A percentile compares a stretch with the other conserved stretches of the same genome.
Evolutionary conservation across 352 stramenopile species (phyloP).

Genomic region (Phytophthora sp.): DNA sequence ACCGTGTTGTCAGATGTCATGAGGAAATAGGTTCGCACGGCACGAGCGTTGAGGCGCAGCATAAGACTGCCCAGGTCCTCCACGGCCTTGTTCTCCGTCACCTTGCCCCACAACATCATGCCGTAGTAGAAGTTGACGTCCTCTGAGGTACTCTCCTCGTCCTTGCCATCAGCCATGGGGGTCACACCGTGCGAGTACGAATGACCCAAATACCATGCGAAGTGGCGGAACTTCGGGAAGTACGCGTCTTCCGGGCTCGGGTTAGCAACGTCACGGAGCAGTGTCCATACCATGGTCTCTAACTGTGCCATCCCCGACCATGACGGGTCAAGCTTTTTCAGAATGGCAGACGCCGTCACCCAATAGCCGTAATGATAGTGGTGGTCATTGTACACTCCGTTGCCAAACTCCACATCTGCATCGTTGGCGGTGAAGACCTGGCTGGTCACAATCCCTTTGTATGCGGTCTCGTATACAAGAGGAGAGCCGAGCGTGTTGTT

Average conservation of each 20-base stretch:
- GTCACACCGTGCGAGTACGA: slow-evolving; percentile 81
- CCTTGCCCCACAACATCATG: slow-evolving; percentile 80
- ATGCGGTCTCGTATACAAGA: slow-evolving; percentile 78
- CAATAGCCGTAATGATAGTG: slow-evolving; percentile 89
- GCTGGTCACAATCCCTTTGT: slow-evolving; percentile 68
- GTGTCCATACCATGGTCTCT: slow-evolving; percentile 68
- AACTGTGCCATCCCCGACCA: slow-evolving; percentile 63
- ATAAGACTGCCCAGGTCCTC: slow-evolving; percentile 80
- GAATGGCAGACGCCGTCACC: slow-evolving; percentile 69
- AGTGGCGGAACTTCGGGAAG: slow-evolving; percentile 81
- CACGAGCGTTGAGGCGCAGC: slow-evolving; percentile 69
- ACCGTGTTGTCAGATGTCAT: slow-evolving; percentile 72
- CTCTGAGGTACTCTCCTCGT: slow-evolving; percentile 78
- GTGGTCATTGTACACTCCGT: slow-evolving; percentile 86
- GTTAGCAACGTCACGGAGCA: slow-evolving; percentile 80
- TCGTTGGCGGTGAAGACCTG: slow-evolving; percentile 61
- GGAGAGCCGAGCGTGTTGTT: slow-evolving; percentile 58
- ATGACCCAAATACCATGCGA: slow-evolving; percentile 79
- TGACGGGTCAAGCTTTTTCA: slow-evolving; percentile 66
- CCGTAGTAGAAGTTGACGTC: slow-evolving; percentile 86
- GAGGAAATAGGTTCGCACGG: slow-evolving; percentile 79
- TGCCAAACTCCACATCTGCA: slow-evolving; percentile 75
- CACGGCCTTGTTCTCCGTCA: slow-evolving; percentile 58
- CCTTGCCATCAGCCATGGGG: slow-evolving; percentile 72
- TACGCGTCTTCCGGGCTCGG: slow-evolving; percentile 58